phyloP scores from a whole-genome alignment of 2,329 filamentous ascomycete genomes.

The Colletotrichum coccodes region DNA sequence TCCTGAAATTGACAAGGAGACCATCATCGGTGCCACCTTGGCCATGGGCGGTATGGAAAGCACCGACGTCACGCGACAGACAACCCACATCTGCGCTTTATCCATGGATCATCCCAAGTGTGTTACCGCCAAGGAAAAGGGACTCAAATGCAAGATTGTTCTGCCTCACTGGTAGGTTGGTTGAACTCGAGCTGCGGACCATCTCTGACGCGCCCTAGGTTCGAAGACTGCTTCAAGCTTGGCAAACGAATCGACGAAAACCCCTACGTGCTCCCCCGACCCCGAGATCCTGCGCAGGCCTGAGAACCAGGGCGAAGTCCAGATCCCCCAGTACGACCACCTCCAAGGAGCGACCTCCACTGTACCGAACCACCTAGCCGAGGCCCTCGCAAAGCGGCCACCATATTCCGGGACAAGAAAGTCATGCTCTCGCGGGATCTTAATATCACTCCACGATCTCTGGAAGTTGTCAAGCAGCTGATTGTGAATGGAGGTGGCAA shows the following conservation, averaged over 20 bases:
- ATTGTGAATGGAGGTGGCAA: conserved; percentile 77
- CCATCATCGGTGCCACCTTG: conserved; percentile 88
- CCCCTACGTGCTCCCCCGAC: conserved; percentile 86
- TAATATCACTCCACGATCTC: conserved; percentile 73
- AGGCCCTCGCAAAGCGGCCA: conserved; percentile 62
- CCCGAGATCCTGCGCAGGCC: conserved; percentile 79
- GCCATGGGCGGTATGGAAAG: conserved; percentile 89
- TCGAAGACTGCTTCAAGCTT: conserved; percentile 94
- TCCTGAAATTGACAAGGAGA: conserved; percentile 87
- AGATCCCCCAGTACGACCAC: conserved; percentile 66
- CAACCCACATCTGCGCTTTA: conserved; percentile 90
- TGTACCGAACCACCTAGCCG: conserved; percentile 54
- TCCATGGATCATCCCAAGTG: conserved; percentile 80
- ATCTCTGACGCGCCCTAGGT: conserved; percentile 65
- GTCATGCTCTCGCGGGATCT: conserved; percentile 83
- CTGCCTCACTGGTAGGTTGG: conserved; percentile 83
- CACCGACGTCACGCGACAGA: conserved; percentile 74
- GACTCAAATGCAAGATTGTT: conserved; percentile 81
- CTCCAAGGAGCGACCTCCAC: conserved; percentile 74
- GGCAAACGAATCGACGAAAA: conserved; percentile 90
- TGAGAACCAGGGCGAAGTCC: conserved; percentile 65
- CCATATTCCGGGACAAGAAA: conserved; percentile 81
- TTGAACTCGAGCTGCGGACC: background rate
- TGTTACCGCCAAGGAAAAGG: conserved; percentile 69
- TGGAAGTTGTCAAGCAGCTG: conserved; percentile 74